Conservation (phyloP, 2,329 filamentous ascomycete species). For the Rutstroemia sydowiana region DNA sequence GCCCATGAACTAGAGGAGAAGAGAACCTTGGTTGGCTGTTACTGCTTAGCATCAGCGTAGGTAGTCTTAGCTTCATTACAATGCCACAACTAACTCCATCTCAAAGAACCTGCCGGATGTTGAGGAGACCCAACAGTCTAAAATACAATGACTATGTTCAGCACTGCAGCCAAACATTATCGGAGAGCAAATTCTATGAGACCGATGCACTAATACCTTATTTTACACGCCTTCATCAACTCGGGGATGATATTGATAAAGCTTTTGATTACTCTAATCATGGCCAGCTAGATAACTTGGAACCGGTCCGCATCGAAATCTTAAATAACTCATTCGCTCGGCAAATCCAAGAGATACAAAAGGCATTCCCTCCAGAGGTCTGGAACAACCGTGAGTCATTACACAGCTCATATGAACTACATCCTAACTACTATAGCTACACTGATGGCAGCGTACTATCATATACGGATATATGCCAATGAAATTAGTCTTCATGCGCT, state of each 20-base stretch:
- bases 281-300: slow-evolving; percentile 15
- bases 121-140: slow-evolving; percentile 24
- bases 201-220: slow-evolving; percentile 24
- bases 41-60: slow-evolving; percentile 25
- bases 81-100: neutral
- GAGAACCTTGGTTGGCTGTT: slow-evolving; percentile 24
- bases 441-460: slow-evolving; percentile 8
- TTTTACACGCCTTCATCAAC: slow-evolving; percentile 20
- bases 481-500: slow-evolving; percentile 24
- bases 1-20: slow-evolving; percentile 15
- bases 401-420: neutral
- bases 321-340: slow-evolving; percentile 21
- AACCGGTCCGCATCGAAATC: slow-evolving; percentile 21
- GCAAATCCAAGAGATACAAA: slow-evolving; percentile 20
- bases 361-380: slow-evolving; percentile 16
- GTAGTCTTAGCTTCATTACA: neutral
- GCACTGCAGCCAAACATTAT: slow-evolving; percentile 19
- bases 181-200: slow-evolving; percentile 14
- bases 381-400: slow-evolving; percentile 20
- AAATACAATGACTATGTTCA: slow-evolving; percentile 22
- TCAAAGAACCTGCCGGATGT: slow-evolving; percentile 19
- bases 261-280: slow-evolving; percentile 23
- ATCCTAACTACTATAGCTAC: neutral
- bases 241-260: slow-evolving; percentile 24
- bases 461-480: slow-evolving; percentile 19